Evolutionary conservation across 495 filamentous ascomycete genomes (phyloP).

Genomic region (Annulohypoxylon moriforme): DNA sequence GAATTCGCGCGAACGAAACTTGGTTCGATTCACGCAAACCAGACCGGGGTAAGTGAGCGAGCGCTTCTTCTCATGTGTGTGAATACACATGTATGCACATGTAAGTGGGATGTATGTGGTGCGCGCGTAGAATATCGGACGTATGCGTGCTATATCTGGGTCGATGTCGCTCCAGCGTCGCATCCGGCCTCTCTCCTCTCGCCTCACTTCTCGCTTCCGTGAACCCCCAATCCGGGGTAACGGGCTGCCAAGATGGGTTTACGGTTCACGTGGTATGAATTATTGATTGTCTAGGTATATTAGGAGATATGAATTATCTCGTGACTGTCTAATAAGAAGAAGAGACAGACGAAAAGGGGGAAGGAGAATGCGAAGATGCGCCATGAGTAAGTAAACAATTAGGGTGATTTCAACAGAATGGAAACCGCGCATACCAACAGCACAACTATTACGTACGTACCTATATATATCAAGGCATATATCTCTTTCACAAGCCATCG

Average conservation of each 20-base stretch:
- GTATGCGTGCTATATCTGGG: not conserved
- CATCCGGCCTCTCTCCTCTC: not conserved
- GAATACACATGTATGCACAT: not conserved
- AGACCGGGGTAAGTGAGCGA: not conserved
- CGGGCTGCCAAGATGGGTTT: not conserved
- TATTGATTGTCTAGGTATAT: not conserved
- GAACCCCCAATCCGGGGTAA: not conserved
- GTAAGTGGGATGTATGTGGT: not conserved
- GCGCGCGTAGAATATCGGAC: not conserved
- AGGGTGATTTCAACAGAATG: not conserved
- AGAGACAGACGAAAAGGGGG: not conserved
- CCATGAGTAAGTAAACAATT: not conserved
- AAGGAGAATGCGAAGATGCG: not conserved
- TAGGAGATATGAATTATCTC: not conserved
- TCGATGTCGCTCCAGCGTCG: conserved; percentile 4
- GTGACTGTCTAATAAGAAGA: not conserved
- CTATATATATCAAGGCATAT: not conserved
- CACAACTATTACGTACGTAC: not conserved
- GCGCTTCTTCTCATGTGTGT: not conserved
- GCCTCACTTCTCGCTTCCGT: conserved; percentile 1
- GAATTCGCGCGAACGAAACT: too few species aligned
- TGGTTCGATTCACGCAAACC: not conserved
- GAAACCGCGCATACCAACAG: not conserved
- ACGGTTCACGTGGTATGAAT: not conserved
- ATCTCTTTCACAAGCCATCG: not conserved